Conservation (phyloP, 106 monocot species). For the Dioscorea zingiberensis region DNA sequence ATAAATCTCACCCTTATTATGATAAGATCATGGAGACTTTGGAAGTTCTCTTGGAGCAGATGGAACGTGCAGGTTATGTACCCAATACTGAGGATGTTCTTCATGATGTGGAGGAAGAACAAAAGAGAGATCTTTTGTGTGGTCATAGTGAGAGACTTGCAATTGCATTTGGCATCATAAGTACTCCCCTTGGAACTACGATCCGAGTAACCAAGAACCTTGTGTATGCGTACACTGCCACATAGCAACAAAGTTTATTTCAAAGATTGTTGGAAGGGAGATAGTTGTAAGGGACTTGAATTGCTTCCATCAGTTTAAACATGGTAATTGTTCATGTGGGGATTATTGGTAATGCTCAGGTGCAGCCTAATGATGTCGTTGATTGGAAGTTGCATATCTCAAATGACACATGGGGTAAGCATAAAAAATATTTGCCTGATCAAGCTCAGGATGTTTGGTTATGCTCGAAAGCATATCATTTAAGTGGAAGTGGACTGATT, state of each 20-base stretch:
- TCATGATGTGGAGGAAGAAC: constrained; percentile 84
- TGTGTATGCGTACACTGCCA: constrained; percentile 83
- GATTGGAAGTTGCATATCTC: too few species aligned
- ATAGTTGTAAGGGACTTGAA: constrained; percentile 74
- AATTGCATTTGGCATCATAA: constrained; percentile 79
- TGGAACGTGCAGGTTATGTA: constrained; percentile 64
- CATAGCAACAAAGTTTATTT: constrained; percentile 55
- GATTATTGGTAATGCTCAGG: constrained; percentile 32
- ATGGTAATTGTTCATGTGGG: constrained; percentile 36
- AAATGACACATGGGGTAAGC: too few species aligned
- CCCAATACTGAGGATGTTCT: constrained; percentile 63
- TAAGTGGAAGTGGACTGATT: too few species aligned
- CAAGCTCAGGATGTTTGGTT: too few species aligned
- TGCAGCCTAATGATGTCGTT: too few species aligned
- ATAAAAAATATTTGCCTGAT: too few species aligned
- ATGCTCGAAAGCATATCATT: too few species aligned
- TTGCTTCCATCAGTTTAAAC: constrained; percentile 66
- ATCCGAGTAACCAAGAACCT: constrained; percentile 81
- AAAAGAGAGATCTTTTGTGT: constrained; percentile 45
- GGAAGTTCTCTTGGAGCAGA: constrained; percentile 43
- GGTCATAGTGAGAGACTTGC: constrained; percentile 89
- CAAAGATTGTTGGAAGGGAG: constrained; percentile 73
- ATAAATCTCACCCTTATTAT: constrained; percentile 57
- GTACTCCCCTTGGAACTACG: constrained; percentile 57
- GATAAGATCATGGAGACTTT: constrained; percentile 38